Evolutionary conservation across 805 yeast genomes (phyloP).

Genomic region (Metschnikowia peoriensis): DNA sequence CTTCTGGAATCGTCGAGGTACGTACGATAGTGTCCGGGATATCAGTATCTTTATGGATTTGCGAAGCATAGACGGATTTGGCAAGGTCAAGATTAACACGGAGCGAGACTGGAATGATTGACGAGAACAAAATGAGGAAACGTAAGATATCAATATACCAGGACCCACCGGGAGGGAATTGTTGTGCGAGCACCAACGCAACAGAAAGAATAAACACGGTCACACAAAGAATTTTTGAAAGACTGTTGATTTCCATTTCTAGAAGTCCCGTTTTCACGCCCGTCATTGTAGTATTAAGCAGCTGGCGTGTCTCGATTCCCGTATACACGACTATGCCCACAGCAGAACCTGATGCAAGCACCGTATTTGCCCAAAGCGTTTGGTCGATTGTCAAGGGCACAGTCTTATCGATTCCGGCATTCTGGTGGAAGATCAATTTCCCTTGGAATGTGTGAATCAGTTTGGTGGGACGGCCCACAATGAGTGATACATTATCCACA

Average conservation of each 20-base stretch:
- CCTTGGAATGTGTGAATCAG: constrained; percentile 83
- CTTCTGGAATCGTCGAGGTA: constrained; percentile 97
- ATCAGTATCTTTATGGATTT: constrained; percentile 81
- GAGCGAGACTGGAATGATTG: constrained; percentile 93
- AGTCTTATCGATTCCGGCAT: constrained; percentile 40
- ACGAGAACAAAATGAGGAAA: constrained; percentile 85
- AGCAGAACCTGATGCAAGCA: constrained; percentile 89
- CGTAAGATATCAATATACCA: constrained; percentile 94
- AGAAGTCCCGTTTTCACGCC: constrained; percentile 87
- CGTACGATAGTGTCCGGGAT: constrained; percentile 90
- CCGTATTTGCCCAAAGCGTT: constrained; percentile 98
- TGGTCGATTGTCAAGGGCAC: constrained; percentile 80
- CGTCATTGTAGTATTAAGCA: constrained; percentile 84
- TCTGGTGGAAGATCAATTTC: constrained; percentile 52
- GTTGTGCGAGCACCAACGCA: constrained; percentile 75
- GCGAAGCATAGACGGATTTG: constrained; percentile 92
- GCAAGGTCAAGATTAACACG: constrained; percentile 95
- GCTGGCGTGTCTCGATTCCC: constrained; percentile 91
- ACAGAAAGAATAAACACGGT: constrained; percentile 80
- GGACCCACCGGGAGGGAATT: constrained; percentile 53
- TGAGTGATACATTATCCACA: constrained; percentile 45
- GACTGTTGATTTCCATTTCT: constrained; percentile 84
- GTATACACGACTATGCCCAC: constrained; percentile 87
- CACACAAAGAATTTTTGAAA: constrained; percentile 84
- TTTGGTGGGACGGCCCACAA: constrained; percentile 84